phyloP scores from a whole-genome alignment of 1,284 basidiomycete species.

The Sphaerobolus stellatus region DNA sequence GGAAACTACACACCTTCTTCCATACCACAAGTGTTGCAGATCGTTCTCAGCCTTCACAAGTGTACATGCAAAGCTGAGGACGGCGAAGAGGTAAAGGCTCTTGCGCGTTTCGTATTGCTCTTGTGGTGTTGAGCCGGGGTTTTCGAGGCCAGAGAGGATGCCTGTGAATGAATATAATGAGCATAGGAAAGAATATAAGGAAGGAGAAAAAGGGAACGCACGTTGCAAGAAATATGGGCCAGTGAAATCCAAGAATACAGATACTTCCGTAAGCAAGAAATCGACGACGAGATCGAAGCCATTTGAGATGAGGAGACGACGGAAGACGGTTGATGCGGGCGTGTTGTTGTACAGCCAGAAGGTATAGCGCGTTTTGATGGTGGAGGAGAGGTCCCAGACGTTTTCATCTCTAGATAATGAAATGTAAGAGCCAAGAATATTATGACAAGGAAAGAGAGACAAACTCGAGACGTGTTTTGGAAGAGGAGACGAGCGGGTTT shows the following conservation, averaged over 20 bases:
- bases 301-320: conserved; percentile 3
- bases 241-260: conserved; percentile 8
- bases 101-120: not conserved
- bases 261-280: conserved; percentile 10
- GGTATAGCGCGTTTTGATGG: conserved; percentile 4
- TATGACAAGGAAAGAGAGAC: not conserved
- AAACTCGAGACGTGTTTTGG: conserved; percentile 4
- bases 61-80: not conserved
- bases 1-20: not conserved
- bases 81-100: conserved; percentile 7
- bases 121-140: no score
- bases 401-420: conserved; percentile 2
- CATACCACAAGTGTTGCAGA: conserved; percentile 10
- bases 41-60: conserved; percentile 5
- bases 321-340: not conserved
- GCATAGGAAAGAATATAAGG: not conserved
- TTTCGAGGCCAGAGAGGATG: conserved; percentile 4
- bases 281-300: conserved; percentile 11
- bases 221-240: conserved; percentile 9
- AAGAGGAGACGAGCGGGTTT: conserved; percentile 1
- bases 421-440: not conserved
- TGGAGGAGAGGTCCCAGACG: conserved; percentile 12
- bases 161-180: not conserved
- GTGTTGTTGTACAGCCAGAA: conserved; percentile 2
- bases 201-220: not conserved